Conservation (phyloP, 768 basidiomycete genomes). For the Podaxis sp. region DNA sequence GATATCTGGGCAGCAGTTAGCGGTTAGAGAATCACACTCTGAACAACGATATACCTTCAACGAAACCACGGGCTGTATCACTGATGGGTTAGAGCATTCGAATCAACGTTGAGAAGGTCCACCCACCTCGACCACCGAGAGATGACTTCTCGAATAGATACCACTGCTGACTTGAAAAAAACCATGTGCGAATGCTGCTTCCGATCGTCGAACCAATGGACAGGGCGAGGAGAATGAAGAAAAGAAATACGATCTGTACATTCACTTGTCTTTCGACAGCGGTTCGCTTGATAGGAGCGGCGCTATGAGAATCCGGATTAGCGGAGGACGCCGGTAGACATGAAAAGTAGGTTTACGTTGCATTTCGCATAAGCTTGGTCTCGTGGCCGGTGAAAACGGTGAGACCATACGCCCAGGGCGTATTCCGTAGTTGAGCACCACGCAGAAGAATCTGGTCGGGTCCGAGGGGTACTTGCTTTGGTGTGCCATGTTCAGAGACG, state of each 20-base stretch:
- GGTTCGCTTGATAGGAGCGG: slow-evolving; percentile 95
- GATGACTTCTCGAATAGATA: slow-evolving; percentile 72
- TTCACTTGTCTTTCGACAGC: slow-evolving; percentile 97
- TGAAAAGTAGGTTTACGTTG: slow-evolving; percentile 70
- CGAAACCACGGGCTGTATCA: slow-evolving; percentile 67
- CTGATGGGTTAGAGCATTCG: background rate
- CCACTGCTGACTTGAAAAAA: slow-evolving; percentile 87
- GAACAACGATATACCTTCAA: slow-evolving; percentile 59
- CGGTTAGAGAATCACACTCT: slow-evolving; percentile 6
- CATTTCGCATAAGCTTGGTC: slow-evolving; percentile 97
- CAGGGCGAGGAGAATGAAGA: slow-evolving; percentile 81
- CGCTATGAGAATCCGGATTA: slow-evolving; percentile 42
- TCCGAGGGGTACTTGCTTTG: slow-evolving; percentile 85
- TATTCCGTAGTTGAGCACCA: slow-evolving; percentile 95
- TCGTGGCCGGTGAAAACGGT: slow-evolving; percentile 96
- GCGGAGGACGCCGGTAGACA: background rate
- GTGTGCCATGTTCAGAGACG: slow-evolving; percentile 51
- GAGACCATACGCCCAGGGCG: slow-evolving; percentile 93
- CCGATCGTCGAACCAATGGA: slow-evolving; percentile 93
- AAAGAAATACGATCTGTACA: slow-evolving; percentile 92
- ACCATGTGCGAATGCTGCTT: slow-evolving; percentile 88
- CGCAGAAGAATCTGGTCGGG: slow-evolving; percentile 94
- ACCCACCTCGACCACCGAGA: slow-evolving; percentile 63
- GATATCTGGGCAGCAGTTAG: slow-evolving; percentile 61
- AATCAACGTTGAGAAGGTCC: slow-evolving; percentile 1